Evolutionary conservation across 306 rosid genomes (phyloP).

Genomic region (Prinsepia uniflora): DNA sequence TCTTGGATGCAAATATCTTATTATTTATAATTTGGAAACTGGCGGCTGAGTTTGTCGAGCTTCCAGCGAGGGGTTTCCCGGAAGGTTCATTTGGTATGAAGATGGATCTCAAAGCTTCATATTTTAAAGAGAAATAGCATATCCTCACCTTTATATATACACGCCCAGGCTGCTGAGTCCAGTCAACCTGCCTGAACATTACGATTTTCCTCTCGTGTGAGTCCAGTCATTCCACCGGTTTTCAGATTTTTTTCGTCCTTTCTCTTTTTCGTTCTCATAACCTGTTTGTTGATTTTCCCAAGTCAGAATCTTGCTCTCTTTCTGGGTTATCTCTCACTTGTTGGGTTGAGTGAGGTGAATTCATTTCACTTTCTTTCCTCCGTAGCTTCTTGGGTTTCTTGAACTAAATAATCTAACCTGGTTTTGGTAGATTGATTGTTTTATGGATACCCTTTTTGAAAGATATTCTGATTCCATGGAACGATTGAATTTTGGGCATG

Average conservation of each 20-base stretch:
- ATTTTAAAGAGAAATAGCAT: not conserved
- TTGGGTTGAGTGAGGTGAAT: not conserved
- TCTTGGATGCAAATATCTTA: not conserved
- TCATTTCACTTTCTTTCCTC: not conserved
- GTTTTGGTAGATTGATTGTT: not conserved
- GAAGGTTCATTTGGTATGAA: conserved; percentile 8
- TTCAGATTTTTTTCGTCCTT: not conserved
- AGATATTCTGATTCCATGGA: conserved; percentile 29
- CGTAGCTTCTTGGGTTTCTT: not conserved
- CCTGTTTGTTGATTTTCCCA: not conserved
- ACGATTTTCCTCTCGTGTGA: not conserved
- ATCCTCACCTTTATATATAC: not conserved
- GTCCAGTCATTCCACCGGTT: not conserved
- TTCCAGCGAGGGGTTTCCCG: not conserved
- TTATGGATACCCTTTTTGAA: conserved; percentile 32
- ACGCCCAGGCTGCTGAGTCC: not conserved
- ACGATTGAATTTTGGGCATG: conserved; percentile 36
- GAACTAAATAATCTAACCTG: too few species aligned
- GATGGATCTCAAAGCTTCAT: not conserved
- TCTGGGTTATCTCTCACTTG: not conserved
- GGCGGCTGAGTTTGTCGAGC: not conserved
- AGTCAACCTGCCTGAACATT: not conserved
- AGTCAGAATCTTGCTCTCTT: conserved; percentile 7
- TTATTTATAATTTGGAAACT: not conserved
- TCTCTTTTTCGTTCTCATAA: not conserved